phyloP scores from a whole-genome alignment of 1,284 basidiomycete genomes.

The Ustilago trichophora region DNA sequence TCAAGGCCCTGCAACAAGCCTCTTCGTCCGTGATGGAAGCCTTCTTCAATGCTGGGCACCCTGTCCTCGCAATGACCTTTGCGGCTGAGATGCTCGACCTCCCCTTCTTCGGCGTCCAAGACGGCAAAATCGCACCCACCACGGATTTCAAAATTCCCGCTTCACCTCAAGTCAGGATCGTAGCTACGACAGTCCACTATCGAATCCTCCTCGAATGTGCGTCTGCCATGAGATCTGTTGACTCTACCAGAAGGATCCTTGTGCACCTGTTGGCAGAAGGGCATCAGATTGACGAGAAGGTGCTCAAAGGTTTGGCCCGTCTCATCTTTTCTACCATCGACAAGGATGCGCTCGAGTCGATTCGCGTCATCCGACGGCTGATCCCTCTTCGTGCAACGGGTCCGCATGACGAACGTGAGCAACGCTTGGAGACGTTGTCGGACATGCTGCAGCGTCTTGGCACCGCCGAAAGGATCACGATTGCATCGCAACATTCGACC shows the following conservation, averaged over 20 bases:
- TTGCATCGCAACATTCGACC: conserved; percentile 16
- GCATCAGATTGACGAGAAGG: conserved; percentile 12
- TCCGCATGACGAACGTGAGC: background rate
- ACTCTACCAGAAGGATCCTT: conserved; percentile 18
- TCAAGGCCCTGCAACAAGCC: conserved; percentile 11
- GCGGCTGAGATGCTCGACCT: conserved; percentile 17
- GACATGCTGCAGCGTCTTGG: conserved; percentile 16
- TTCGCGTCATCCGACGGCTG: conserved; percentile 10
- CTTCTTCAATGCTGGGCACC: conserved; percentile 15
- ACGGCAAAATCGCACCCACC: conserved; percentile 1
- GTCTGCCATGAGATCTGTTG: conserved; percentile 13
- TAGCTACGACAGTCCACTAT: conserved; percentile 21
- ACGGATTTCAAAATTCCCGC: conserved; percentile 5
- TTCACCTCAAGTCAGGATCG: background rate
- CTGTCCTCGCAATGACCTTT: conserved; percentile 27
- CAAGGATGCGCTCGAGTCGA: conserved; percentile 25
- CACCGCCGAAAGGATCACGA: conserved; percentile 4
- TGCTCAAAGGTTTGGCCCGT: conserved; percentile 18
- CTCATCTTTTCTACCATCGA: conserved; percentile 38
- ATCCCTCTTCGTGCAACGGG: background rate
- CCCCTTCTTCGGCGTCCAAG: conserved; percentile 23
- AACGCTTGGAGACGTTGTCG: conserved; percentile 11
- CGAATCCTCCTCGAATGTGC: conserved; percentile 34
- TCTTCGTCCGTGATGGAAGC: conserved; percentile 22
- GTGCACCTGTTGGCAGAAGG: conserved; percentile 22